Evolutionary conservation across 148 eudicot genomes (phyloP), one percentile per base, ranked within the genome.

Genomic region (Vaccinium macrocarpon): DNA sequence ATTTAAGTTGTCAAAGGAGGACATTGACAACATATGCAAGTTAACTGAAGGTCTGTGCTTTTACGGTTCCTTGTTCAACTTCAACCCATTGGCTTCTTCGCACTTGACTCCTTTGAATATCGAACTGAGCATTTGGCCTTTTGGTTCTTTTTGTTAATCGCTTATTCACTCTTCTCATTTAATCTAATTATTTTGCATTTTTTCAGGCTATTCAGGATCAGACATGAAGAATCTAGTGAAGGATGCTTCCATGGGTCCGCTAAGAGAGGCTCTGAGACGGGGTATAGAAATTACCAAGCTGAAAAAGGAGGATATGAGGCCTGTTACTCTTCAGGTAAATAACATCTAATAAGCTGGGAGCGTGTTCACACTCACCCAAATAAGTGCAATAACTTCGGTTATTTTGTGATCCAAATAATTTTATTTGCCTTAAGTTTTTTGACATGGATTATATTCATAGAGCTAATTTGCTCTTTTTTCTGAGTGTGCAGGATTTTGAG

Each of bases 221-320:
- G 99, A 97, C 87, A 97, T 97, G 99, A 95, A 97, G 86, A 97
- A 97, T 83, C 90, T 97, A 74, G 99, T 95, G 82, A 97, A 97
- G 85, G 99, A 97, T 88, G 98, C 99, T 78, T 94, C 99, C 61
- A 97, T 95, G 99, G 99, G 99, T 79, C 99, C 99, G 51, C 89
- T 95, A 38, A 95, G 99, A 86, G 99, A 95, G 82, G 98, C 98
- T 85, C 85, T 97, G 78, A 91, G 89, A 87, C 93, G 90, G 88
- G 99, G 98, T 29, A 85, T 86, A 55, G 95, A 94, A 86, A 95
- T 97, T 72, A 89, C 95, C 56, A 90, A 88, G 84, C 93, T 97
- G 85, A 89, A 93, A 82, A 95, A 92, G 81, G 99, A 97, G 87
- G 99, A 95, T 79, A 95, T 97, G 99, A 92, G 99, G 85, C 91